A percentile compares a stretch with the other conserved stretches of the same genome.
Evolutionary conservation across 139 green algal species (phyloP).

Genomic region (Chlorella sorokiniana): DNA sequence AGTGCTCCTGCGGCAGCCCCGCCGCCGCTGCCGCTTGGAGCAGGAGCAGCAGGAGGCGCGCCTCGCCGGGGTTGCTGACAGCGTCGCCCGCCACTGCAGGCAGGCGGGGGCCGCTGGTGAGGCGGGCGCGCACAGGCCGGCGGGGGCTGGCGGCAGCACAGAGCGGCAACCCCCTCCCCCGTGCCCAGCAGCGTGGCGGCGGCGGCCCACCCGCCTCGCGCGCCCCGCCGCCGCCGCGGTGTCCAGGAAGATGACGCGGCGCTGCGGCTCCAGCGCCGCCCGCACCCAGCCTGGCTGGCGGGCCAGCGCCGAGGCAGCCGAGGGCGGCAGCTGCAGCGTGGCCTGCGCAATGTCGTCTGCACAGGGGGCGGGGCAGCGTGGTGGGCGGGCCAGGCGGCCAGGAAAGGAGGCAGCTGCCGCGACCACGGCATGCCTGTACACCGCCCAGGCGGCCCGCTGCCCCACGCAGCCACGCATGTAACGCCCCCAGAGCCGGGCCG

Average conservation of each 20-base stretch:
- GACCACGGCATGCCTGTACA: background rate
- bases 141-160: background rate
- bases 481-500: too few relatives aligned
- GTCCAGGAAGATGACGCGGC: slow-evolving; percentile 83
- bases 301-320: background rate
- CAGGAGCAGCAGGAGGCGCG: slow-evolving; percentile 55
- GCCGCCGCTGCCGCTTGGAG: slow-evolving; percentile 52
- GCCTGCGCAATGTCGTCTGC: slow-evolving; percentile 55
- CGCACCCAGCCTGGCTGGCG: slow-evolving; percentile 37
- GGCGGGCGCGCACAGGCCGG: background rate
- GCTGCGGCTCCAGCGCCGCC: slow-evolving; percentile 61
- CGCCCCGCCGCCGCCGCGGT: slow-evolving; percentile 48
- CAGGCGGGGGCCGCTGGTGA: background rate
- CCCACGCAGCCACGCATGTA: background rate
- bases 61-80: slow-evolving; percentile 72
- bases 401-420: background rate
- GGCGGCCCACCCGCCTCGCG: slow-evolving; percentile 34
- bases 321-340: slow-evolving; percentile 51
- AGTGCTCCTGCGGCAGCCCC: slow-evolving; percentile 49
- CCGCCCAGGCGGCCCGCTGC: background rate
- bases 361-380: background rate
- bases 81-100: slow-evolving; percentile 35
- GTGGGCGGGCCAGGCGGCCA: background rate
- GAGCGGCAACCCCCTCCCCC: background rate
- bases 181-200: background rate